Conservation (phyloP, 108 stramenopile genomes). For the Aurantiochytrium sp. region DNA sequence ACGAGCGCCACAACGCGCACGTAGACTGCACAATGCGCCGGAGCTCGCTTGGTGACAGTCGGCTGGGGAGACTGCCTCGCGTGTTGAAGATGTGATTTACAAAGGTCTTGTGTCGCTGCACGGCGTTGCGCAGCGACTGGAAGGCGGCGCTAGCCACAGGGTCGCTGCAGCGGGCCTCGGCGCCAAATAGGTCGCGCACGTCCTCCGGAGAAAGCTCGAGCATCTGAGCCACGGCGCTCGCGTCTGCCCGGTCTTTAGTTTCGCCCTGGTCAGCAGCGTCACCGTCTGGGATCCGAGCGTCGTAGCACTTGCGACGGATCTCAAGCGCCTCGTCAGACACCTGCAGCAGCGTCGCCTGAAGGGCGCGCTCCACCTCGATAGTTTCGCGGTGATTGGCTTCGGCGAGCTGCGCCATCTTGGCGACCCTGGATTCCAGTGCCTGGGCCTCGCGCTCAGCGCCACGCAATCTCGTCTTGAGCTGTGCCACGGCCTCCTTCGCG, state of each 20-base stretch:
- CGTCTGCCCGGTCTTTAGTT: neutral
- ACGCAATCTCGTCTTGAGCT: neutral
- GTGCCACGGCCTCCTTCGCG: neutral
- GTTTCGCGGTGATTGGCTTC: neutral
- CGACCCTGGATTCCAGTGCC: neutral
- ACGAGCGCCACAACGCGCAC: neutral
- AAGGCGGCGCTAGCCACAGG: neutral
- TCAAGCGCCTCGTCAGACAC: neutral
- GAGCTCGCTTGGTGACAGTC: neutral
- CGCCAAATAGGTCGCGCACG: neutral
- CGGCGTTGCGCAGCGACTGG: neutral
- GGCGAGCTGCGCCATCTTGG: neutral
- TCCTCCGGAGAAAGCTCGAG: constrained; percentile 9
- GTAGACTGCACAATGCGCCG: neutral
- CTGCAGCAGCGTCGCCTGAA: neutral
- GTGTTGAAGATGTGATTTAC: neutral
- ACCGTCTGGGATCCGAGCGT: neutral
- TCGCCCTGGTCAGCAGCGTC: neutral
- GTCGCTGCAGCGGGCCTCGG: constrained; percentile 11
- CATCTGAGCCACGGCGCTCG: neutral
- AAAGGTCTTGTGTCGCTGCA: neutral
- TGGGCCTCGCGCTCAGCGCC: neutral
- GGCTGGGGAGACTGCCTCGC: neutral
- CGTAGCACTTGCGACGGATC: neutral
- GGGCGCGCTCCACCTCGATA: neutral